A percentile compares a stretch with the other conserved stretches of the same genome.
phyloP scores from a whole-genome alignment of 1,139 yeast genomes.

The Zygoascus hellenicus region DNA sequence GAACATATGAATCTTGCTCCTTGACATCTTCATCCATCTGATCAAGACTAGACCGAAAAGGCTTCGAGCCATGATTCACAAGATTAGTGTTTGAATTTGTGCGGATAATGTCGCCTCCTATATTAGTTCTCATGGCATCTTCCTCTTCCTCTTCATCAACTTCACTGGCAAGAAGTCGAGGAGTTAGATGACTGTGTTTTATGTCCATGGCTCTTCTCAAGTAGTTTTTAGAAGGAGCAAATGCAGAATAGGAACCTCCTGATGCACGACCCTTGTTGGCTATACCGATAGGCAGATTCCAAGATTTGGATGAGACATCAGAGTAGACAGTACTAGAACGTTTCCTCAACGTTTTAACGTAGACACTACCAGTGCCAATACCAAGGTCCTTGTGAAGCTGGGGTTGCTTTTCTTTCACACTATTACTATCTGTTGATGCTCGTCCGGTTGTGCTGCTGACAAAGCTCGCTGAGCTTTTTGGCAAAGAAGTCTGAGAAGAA shows the following conservation, averaged over 20 bases:
- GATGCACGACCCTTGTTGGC: conserved; percentile 39
- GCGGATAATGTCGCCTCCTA: neutral
- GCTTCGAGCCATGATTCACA: neutral
- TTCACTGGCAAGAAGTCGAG: conserved; percentile 72
- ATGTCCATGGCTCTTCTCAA: conserved; percentile 44
- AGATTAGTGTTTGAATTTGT: conserved; percentile 4
- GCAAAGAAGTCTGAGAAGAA: conserved; percentile 1
- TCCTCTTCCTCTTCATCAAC: conserved; percentile 57
- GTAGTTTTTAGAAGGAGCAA: conserved; percentile 28
- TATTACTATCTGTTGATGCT: conserved; percentile 3
- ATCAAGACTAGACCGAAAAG: neutral
- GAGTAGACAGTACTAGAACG: conserved; percentile 48
- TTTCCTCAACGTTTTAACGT: conserved; percentile 50
- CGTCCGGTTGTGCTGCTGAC: neutral
- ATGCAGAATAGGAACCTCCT: conserved; percentile 13
- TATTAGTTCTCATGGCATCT: conserved; percentile 9
- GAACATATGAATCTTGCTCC: neutral
- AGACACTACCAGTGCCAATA: conserved; percentile 39
- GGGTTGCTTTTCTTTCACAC: neutral
- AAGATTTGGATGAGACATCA: conserved; percentile 49
- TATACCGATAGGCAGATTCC: conserved; percentile 65
- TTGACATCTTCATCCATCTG: neutral
- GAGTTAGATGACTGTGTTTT: conserved; percentile 68
- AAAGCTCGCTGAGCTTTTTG: neutral
- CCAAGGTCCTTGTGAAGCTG: conserved; percentile 17